A percentile compares a stretch with the other conserved stretches of the same genome.
Conservation (phyloP, 768 basidiomycete species). For the Boletus subparvulus region DNA sequence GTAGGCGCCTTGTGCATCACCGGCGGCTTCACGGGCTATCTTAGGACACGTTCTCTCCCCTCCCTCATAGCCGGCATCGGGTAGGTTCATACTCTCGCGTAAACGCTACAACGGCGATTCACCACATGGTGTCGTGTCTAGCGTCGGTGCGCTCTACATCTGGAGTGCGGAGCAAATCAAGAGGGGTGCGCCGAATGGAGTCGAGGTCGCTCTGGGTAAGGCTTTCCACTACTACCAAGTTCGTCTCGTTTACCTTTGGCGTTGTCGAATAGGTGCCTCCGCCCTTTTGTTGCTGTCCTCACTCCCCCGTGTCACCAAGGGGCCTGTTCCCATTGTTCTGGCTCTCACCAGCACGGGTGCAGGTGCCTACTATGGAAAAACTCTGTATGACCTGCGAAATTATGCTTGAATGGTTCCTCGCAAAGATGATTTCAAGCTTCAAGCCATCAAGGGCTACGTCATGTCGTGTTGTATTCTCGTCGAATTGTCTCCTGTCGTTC, state of each 20-base stretch:
- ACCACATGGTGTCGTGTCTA: conserved; percentile 25
- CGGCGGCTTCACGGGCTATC: conserved; percentile 74
- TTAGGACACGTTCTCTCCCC: conserved; percentile 71
- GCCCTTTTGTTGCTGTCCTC: conserved; percentile 74
- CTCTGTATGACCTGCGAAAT: conserved; percentile 40
- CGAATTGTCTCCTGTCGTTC: background rate
- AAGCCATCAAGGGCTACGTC: background rate
- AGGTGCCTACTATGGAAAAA: conserved; percentile 68
- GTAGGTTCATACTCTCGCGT: conserved; percentile 40
- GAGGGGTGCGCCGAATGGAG: conserved; percentile 68
- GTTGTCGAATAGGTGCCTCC: conserved; percentile 58
- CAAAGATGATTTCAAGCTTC: background rate
- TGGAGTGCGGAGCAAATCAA: conserved; percentile 78
- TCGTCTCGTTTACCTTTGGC: background rate
- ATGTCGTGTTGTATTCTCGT: conserved; percentile 12
- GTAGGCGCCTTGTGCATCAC: conserved; percentile 77
- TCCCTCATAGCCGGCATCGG: conserved; percentile 81
- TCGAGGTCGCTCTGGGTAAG: conserved; percentile 76
- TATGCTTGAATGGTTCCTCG: conserved; percentile 9
- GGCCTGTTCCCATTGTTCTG: conserved; percentile 67
- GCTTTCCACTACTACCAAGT: background rate
- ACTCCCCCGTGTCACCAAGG: conserved; percentile 67
- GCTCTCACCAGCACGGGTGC: conserved; percentile 60
- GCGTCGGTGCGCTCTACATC: conserved; percentile 76
- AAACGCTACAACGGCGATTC: background rate